phyloP scores from a whole-genome alignment of 345 rosid species.

The Brassica rapa region DNA sequence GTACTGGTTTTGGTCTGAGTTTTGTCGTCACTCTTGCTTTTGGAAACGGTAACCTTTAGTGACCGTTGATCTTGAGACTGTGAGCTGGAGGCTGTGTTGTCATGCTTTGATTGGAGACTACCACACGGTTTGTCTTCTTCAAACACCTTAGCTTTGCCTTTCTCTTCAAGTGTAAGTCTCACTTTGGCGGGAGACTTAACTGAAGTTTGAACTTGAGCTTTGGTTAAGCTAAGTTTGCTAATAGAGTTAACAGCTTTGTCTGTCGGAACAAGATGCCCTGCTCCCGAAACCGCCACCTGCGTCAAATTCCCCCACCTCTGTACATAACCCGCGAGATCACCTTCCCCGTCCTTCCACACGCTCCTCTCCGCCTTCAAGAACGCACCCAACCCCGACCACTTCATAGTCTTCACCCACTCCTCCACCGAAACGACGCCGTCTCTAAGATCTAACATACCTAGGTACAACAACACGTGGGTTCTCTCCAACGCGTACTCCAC shows the following conservation, averaged over 20 bases:
- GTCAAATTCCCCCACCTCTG: conserved; percentile 59
- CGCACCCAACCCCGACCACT: conserved; percentile 55
- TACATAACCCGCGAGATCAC: conserved; percentile 65
- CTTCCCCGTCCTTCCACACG: conserved; percentile 61
- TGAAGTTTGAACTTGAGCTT: no score
- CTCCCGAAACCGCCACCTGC: conserved; percentile 57
- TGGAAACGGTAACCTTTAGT: background rate
- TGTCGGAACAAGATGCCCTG: conserved; percentile 74
- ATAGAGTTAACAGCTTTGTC: conserved; percentile 51
- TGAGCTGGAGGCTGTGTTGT: background rate
- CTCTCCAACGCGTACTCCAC: conserved; percentile 59
- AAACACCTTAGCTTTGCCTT: background rate
- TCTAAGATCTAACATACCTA: conserved; percentile 62
- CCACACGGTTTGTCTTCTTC: background rate
- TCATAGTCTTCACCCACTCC: conserved; percentile 74
- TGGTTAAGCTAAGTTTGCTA: no score
- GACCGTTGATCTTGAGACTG: background rate
- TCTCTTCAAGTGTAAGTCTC: background rate
- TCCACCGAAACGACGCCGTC: conserved; percentile 73
- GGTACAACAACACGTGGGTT: conserved; percentile 61
- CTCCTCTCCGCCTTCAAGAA: conserved; percentile 58
- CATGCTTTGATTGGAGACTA: background rate
- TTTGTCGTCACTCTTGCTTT: background rate
- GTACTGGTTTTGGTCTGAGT: background rate
- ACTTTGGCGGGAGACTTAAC: background rate